Evolutionary conservation across 129 eudicot species (phyloP), one percentile per base, ranked within the genome.

Genomic region (Erigeron canadensis): DNA sequence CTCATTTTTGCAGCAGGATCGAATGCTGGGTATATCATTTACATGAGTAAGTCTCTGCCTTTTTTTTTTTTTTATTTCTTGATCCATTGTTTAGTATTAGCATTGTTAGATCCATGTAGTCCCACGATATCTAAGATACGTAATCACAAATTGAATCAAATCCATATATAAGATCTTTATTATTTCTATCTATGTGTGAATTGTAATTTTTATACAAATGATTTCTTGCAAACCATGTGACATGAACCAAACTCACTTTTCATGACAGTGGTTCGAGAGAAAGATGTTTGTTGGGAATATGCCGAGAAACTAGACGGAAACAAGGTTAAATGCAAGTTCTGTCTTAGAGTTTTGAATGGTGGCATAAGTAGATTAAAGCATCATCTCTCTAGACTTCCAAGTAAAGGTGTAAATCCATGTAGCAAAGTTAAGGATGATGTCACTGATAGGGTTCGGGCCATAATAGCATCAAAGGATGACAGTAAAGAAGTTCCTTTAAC

Each of bases 371-470:
- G 98, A 81, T 70, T 93, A 50, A 93, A 93, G 71, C 95, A 93
- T 78, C 98, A 93, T 80, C 81, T 93, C 62, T 93, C 98, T 53
- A 77, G 98, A 51, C 84, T 93, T 79, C 98, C 96, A 22, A 89
- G 98, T 74, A 89, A 89, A 87, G 98, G 98, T 12, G 98, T 93
- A 67, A 93, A 87, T 75, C 96, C 96, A 38, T 93, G 98, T 79
- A 87, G 83, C 65, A 93, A 93, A 80, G 98, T 89, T 22, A 81
- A 91, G 57, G 98, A 93, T 72, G 98, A 93, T 78, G 96, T 93
- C 22, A 83, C 88, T 8, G 90, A 93, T 64, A 83, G 75, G 28
- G 98, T 93, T 34, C 69, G 95, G 69, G 86, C 80, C 64, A 80
- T 93, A 58, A 60, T 93, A 62, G 78, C 89, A 45, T 72, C 85